Conservation (phyloP, 2,329 filamentous ascomycete genomes). For the Aspergillus neoniger region DNA sequence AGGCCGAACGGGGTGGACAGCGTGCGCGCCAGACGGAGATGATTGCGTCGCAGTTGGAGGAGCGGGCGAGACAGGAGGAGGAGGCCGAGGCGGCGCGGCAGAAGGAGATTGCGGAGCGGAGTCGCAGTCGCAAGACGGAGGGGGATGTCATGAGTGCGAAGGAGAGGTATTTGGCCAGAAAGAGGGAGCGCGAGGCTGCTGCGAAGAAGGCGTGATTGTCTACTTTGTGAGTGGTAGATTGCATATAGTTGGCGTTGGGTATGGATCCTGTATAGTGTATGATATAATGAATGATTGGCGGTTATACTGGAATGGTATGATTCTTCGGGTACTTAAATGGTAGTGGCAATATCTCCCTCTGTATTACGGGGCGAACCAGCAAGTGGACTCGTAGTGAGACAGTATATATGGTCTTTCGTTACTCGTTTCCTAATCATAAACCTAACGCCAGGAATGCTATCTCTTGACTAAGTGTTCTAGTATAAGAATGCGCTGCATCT, state of each 20-base stretch:
- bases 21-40: constrained; percentile 61
- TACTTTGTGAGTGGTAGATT: background rate
- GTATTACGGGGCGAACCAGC: background rate
- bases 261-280: constrained; percentile 1
- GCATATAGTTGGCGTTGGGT: background rate
- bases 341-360: background rate
- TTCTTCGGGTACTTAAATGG: background rate
- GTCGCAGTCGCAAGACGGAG: constrained; percentile 60
- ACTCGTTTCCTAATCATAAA: background rate
- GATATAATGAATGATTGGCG: background rate
- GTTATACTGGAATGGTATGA: background rate
- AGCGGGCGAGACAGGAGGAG: constrained; percentile 55
- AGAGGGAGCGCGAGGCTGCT: constrained; percentile 53
- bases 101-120: constrained; percentile 56
- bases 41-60: constrained; percentile 61
- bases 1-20: constrained; percentile 46
- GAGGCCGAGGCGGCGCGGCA: constrained; percentile 60
- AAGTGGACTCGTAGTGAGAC: no score
- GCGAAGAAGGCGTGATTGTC: constrained; percentile 24
- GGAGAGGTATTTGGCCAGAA: constrained; percentile 63
- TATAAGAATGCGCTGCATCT: background rate
- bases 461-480: background rate
- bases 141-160: constrained; percentile 61
- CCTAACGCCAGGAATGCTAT: constrained; percentile 1
- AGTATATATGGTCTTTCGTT: background rate